phyloP scores from a whole-genome alignment of 805 yeast species.

The Kluyveromyces lactis region DNA sequence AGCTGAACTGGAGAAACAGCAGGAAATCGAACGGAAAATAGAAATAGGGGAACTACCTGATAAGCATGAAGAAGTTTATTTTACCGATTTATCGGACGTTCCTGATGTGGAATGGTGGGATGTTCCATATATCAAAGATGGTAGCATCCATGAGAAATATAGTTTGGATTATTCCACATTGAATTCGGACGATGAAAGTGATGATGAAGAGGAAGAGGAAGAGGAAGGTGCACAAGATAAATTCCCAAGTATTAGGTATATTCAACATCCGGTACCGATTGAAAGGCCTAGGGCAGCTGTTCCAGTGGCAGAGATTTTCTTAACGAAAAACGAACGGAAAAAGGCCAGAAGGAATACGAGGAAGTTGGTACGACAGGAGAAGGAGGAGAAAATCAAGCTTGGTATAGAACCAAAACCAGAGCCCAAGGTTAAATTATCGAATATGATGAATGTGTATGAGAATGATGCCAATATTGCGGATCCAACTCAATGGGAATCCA shows the following conservation, averaged over 20 bases:
- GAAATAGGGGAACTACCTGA: slow-evolving; percentile 44
- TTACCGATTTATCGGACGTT: slow-evolving; percentile 33
- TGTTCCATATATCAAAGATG: slow-evolving; percentile 40
- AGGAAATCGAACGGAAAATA: slow-evolving; percentile 31
- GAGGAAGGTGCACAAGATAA: not conserved
- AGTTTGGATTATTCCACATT: slow-evolving; percentile 25
- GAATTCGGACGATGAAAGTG: slow-evolving; percentile 19
- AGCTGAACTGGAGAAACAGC: slow-evolving; percentile 6
- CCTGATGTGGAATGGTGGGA: slow-evolving; percentile 93
- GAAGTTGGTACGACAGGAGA: slow-evolving; percentile 51
- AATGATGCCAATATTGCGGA: slow-evolving; percentile 81
- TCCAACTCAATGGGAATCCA: slow-evolving; percentile 77
- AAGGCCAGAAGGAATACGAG: slow-evolving; percentile 66
- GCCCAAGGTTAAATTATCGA: slow-evolving; percentile 78
- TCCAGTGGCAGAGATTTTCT: slow-evolving; percentile 39
- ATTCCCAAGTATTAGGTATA: slow-evolving; percentile 53
- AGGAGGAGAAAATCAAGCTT: slow-evolving; percentile 66
- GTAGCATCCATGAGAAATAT: slow-evolving; percentile 32
- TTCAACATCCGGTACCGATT: slow-evolving; percentile 76
- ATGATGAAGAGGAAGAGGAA: slow-evolving; percentile 27
- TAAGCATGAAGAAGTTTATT: slow-evolving; percentile 50
- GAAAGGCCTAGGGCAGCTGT: slow-evolving; percentile 39
- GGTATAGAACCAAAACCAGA: slow-evolving; percentile 86
- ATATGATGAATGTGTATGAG: slow-evolving; percentile 70
- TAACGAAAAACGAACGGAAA: slow-evolving; percentile 73